Conservation (phyloP, 2,329 filamentous ascomycete genomes). For the Exophiala bonariae region DNA sequence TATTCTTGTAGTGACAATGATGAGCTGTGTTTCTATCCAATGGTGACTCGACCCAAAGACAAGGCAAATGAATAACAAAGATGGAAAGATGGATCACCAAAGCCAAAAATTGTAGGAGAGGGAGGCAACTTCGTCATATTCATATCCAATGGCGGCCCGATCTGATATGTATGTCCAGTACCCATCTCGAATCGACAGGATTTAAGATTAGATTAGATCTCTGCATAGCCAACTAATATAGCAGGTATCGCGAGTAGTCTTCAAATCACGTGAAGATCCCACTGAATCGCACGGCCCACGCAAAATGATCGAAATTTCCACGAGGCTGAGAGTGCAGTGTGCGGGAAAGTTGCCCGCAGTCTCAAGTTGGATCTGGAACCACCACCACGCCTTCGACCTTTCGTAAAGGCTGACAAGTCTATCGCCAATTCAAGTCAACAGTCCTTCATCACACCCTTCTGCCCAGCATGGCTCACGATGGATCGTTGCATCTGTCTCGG, state of each 20-base stretch:
- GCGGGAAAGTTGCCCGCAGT: slow-evolving; percentile 8
- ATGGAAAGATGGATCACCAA: too few relatives aligned
- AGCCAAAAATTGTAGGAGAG: too few relatives aligned
- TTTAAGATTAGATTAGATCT: slow-evolving; percentile 21
- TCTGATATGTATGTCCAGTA: too few relatives aligned
- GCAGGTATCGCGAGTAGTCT: too few relatives aligned
- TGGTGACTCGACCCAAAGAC: too few relatives aligned
- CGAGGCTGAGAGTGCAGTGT: slow-evolving; percentile 9
- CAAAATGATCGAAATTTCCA: slow-evolving; percentile 13
- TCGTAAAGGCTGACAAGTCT: slow-evolving; percentile 19
- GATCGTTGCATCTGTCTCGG: slow-evolving; percentile 91
- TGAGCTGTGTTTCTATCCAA: too few relatives aligned
- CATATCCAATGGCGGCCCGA: too few relatives aligned
- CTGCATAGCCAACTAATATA: background rate
- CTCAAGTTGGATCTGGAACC: too few relatives aligned
- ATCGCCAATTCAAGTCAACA: slow-evolving; percentile 9
- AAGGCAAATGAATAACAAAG: too few relatives aligned
- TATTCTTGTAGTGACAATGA: slow-evolving; percentile 19
- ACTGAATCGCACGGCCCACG: slow-evolving; percentile 2
- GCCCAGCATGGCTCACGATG: slow-evolving; percentile 79
- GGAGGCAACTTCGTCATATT: too few relatives aligned
- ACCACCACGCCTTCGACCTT: background rate
- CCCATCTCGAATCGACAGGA: slow-evolving; percentile 3
- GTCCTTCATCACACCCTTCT: slow-evolving; percentile 16
- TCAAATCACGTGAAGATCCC: slow-evolving; percentile 3